Conservation (phyloP, 148 eudicot genomes). For the Bassia scoparia region DNA sequence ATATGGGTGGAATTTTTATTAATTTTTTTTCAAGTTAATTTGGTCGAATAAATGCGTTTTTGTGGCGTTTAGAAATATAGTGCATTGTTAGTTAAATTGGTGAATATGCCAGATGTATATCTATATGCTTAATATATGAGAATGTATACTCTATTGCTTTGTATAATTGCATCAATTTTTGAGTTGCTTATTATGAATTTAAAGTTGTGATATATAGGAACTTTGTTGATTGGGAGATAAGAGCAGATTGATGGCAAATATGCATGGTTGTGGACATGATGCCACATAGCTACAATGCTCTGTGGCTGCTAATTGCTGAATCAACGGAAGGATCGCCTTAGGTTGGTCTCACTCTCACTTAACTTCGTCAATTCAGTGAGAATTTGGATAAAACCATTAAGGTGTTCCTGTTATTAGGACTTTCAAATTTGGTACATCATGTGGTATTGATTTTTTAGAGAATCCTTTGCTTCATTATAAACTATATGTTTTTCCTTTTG, state of each 20-base stretch:
- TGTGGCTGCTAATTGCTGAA: conserved; percentile 85
- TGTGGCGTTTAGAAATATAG: too few species aligned
- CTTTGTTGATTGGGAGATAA: conserved; percentile 86
- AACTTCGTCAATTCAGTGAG: not conserved
- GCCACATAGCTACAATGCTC: conserved; percentile 87
- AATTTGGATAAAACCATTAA: not conserved
- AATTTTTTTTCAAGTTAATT: too few species aligned
- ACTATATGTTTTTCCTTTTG: not conserved
- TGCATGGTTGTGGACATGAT: conserved; percentile 98
- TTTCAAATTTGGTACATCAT: not conserved
- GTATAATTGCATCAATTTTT: too few species aligned
- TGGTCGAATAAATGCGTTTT: too few species aligned
- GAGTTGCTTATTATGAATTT: not conserved
- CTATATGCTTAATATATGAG: too few species aligned
- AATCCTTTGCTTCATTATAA: too few species aligned
- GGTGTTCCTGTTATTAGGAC: not conserved
- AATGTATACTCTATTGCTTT: too few species aligned
- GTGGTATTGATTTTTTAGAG: too few species aligned
- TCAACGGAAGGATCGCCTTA: conserved; percentile 60
- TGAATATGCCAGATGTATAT: too few species aligned
- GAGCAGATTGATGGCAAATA: conserved; percentile 76
- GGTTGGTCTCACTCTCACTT: conserved; percentile 33
- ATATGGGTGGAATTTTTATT: too few species aligned
- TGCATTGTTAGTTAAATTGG: too few species aligned
- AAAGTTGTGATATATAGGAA: conserved; percentile 38